Evolutionary conservation across 2,329 filamentous ascomycete species (phyloP), one percentile per base, ranked within the genome.

Genomic region (Bipolaris gigantea): DNA sequence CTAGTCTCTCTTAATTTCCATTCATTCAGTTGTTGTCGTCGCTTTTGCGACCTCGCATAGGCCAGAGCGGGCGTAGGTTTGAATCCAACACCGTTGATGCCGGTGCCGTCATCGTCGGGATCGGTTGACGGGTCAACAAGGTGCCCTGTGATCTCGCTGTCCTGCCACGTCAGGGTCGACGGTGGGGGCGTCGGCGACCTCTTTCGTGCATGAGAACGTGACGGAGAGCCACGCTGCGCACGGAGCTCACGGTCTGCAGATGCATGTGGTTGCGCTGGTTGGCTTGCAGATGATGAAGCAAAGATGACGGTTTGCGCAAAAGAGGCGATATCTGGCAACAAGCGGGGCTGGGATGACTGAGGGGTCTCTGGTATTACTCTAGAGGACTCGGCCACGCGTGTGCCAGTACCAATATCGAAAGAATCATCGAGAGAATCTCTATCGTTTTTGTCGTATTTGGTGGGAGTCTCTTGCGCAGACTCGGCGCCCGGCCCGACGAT

Each of bases 1-100:
- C 77, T 74, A 19, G 82, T 81, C 66, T 87, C 84, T 35, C 85
- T 75, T 36, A 75, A 77, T 62, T 80, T 82, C 82, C 83, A 87
- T 48, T 85, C 83, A 27, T 76, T 74, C 36, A 87, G 72, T 66
- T 87, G 85, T 69, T 81, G 81, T 66, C 80, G 79, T 52, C 85
- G 76, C 63, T 77, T 80, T 67, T 84, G 81, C 38, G 79, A 78
- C 43, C 84, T 74, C 15, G 79, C 79, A 72, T 82, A 81, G 1
- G 83, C 83, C 27, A 84, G 79, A 36, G 83, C 81, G 15, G 84
- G 78, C 2, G 84, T 86, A 3, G 85, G 84, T 54, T 79, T 80
- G 69, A 86, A 87, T 0, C 85, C 85, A 51, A 87, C 79, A 1
- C 85, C 85, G 62, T 87, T 86, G 58, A 87, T 80, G 5, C 85